Percentiles rank a stretch among this genome's conserved stretches.
Evolutionary conservation across 2,329 filamentous ascomycete genomes (phyloP).

Genomic region (Penicillium sp.): DNA sequence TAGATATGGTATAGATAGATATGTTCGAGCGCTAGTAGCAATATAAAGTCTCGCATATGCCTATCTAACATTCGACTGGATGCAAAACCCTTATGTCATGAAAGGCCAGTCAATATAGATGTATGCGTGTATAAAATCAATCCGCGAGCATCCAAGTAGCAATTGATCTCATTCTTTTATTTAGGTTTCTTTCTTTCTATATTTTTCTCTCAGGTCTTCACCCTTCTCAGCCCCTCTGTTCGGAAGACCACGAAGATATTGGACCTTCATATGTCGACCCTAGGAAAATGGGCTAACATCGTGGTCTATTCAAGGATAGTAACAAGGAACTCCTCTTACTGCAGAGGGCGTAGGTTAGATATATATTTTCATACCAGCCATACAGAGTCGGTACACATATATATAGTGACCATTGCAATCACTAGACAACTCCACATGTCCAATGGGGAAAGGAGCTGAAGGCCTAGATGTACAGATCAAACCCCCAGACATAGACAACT

Average conservation of each 20-base stretch:
- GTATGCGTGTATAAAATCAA: neutral
- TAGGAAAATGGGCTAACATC: too few relatives aligned
- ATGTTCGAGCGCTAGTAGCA: too few relatives aligned
- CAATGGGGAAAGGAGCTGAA: neutral
- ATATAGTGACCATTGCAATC: neutral
- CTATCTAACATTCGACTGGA: neutral
- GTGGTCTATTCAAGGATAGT: neutral
- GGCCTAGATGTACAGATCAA: neutral
- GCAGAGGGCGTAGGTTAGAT: neutral
- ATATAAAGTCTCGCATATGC: neutral
- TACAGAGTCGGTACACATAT: neutral
- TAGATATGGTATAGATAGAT: too few relatives aligned
- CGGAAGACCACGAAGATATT: too few relatives aligned
- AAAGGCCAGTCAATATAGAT: neutral
- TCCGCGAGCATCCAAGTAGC: too few relatives aligned
- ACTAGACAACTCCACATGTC: neutral
- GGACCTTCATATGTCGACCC: neutral
- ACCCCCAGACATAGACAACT: neutral
- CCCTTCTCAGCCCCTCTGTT: neutral
- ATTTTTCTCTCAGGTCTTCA: too few relatives aligned
- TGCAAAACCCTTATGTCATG: neutral
- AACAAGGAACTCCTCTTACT: neutral
- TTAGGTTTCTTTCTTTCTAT: neutral
- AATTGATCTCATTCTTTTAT: neutral
- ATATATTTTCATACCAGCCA: neutral